Evolutionary conservation across 2,329 filamentous ascomycete genomes (phyloP), one percentile per base, ranked within the genome.

Genomic region (Arthrobotrys pseudoclavata): DNA sequence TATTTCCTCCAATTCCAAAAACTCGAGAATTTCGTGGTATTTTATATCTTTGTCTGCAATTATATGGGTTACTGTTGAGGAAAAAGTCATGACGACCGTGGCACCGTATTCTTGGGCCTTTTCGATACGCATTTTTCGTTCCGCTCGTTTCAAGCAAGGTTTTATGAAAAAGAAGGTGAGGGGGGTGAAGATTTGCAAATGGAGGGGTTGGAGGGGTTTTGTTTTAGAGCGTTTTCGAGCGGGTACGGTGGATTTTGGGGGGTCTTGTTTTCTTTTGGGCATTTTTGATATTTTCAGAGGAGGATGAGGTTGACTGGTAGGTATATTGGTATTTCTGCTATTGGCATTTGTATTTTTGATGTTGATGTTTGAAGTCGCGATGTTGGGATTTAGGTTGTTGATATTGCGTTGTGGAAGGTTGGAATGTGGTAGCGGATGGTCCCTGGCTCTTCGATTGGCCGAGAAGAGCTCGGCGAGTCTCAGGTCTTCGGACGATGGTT

Each of bases 81-180:
- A 29, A 13, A 90, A 88, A 0, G 86, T 84, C 62, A 86, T 87
- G 29, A 89, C 87, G 90, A 94, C 96, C 0, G 83, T 84, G 0
- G 91, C 95, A 50, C 95, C 95, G 82, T 90, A 90, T 81, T 93
- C 90, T 63, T 89, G 87, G 0, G 92, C 90, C 82, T 91, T 94
- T 31, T 87, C 87, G 64, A 97, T 97, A 3, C 92, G 90, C 72
- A 90, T 84, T 68, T 88, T 88, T 45, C 94, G 88, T 6, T 88
- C 86, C 10, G 88, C 87, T 34, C 90, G 88, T 55, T 91, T 87
- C 79, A 95, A 91, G 79, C 93, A 89, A 80, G 96, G 92, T 0
- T 94, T 95, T 4, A 97, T 89, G 20, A 81, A 81, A 63, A 74
- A 80, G 60, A 81, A 81, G 55, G 78, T 77, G 18, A 80, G 68